Evolutionary conservation across 257 asterid genomes (phyloP).

Genomic region (Solanum pinnatisectum): DNA sequence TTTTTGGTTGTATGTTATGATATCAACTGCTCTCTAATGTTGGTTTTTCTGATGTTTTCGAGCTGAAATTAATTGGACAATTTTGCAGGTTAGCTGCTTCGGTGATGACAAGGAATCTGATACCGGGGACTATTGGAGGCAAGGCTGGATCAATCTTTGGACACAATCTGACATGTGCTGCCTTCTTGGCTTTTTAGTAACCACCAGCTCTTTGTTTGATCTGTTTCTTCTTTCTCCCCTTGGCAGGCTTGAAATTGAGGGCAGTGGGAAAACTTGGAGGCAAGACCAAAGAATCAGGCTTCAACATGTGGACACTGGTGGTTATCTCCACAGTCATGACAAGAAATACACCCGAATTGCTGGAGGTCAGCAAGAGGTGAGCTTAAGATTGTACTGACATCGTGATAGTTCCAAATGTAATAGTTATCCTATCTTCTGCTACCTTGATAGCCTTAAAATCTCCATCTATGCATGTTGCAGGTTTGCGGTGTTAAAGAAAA

Average conservation of each 20-base stretch:
- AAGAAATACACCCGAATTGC: conserved; percentile 95
- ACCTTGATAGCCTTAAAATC: neutral
- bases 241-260: conserved; percentile 82
- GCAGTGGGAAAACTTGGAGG: conserved; percentile 93
- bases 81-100: conserved; percentile 85
- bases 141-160: neutral
- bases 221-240: neutral
- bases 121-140: conserved; percentile 96
- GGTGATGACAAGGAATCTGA: conserved; percentile 81
- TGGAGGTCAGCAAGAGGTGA: conserved; percentile 99
- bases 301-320: conserved; percentile 77
- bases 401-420: neutral
- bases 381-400: neutral
- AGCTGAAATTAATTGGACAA: neutral
- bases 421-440: neutral
- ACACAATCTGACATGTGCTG: neutral
- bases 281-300: conserved; percentile 95
- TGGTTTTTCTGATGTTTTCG: neutral
- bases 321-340: conserved; percentile 95
- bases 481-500: conserved; percentile 91
- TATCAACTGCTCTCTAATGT: neutral
- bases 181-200: neutral
- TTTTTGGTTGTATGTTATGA: neutral
- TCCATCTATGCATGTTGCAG: conserved; percentile 27
- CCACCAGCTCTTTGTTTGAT: neutral